Conservation (phyloP, 768 basidiomycete species). For the Russula brevipes region DNA sequence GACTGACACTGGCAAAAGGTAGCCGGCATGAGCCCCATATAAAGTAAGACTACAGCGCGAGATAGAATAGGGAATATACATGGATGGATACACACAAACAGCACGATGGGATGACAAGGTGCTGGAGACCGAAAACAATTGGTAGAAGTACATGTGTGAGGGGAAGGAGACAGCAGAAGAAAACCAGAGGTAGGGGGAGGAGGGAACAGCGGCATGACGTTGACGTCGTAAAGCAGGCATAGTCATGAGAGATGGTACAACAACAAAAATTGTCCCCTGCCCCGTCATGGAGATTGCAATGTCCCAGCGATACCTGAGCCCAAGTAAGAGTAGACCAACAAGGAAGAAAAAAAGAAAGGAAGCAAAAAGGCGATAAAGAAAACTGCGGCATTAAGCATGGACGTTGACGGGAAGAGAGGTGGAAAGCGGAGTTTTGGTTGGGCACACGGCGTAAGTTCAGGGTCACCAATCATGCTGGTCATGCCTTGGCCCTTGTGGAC, state of each 20-base stretch:
- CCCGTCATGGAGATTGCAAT: slow-evolving; percentile 11
- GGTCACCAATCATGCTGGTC: slow-evolving; percentile 1
- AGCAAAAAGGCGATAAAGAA: slow-evolving; percentile 4
- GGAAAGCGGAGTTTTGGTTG: slow-evolving; percentile 9
- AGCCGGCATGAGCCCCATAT: slow-evolving; percentile 6
- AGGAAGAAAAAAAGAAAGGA: background rate
- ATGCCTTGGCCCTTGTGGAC: slow-evolving; percentile 49
- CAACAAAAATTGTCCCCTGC: slow-evolving; percentile 15
- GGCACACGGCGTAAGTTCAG: background rate
- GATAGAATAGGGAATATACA: slow-evolving; percentile 27
- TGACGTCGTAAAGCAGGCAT: slow-evolving; percentile 14
- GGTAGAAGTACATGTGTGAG: slow-evolving; percentile 25
- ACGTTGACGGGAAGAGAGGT: background rate
- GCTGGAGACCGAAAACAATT: slow-evolving; percentile 7
- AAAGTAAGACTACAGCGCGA: slow-evolving; percentile 22
- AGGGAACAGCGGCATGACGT: background rate
- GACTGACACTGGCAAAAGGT: background rate
- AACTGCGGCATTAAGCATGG: background rate
- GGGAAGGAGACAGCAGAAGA: background rate
- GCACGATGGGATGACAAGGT: slow-evolving; percentile 7
- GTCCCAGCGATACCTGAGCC: slow-evolving; percentile 19
- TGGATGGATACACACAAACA: slow-evolving; percentile 20
- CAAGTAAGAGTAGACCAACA: slow-evolving; percentile 14
- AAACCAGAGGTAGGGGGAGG: background rate
- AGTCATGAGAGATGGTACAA: slow-evolving; percentile 7